Percentiles rank a stretch among this genome's conserved stretches.
Evolutionary conservation across 495 filamentous ascomycete genomes (phyloP).

Genomic region (Pseudevernia furfuracea): DNA sequence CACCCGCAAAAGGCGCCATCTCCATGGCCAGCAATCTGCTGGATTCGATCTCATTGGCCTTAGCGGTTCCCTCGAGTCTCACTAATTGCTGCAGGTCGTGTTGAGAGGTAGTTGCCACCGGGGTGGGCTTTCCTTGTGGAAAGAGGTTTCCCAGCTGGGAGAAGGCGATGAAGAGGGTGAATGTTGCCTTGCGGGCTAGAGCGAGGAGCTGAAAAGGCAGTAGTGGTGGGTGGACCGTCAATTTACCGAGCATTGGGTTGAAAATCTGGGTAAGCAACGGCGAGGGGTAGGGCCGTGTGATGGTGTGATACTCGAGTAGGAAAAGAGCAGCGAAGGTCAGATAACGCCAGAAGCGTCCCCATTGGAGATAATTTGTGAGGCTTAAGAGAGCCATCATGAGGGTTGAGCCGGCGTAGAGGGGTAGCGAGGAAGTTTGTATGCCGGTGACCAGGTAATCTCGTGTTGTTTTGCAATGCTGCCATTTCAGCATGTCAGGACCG

Average conservation of each 20-base stretch:
- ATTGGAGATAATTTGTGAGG: constrained; percentile 72
- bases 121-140: constrained; percentile 20
- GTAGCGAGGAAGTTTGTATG: constrained; percentile 42
- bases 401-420: constrained; percentile 59
- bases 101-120: constrained; percentile 29
- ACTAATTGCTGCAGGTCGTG: constrained; percentile 37
- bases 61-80: constrained; percentile 41
- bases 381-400: constrained; percentile 59
- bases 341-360: constrained; percentile 87
- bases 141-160: constrained; percentile 70
- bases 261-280: constrained; percentile 49
- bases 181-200: constrained; percentile 65
- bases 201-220: constrained; percentile 81
- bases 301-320: constrained; percentile 63
- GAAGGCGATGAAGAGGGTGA: constrained; percentile 85
- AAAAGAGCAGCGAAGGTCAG: constrained; percentile 60
- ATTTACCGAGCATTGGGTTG: constrained; percentile 50
- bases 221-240: constrained; percentile 53
- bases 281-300: constrained; percentile 58
- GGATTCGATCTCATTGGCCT: constrained; percentile 57
- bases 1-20: constrained; percentile 72
- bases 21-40: constrained; percentile 64
- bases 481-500: constrained; percentile 63
- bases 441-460: constrained; percentile 67
- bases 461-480: constrained; percentile 61